Conservation (phyloP, 371 early-diverging fungal species). For the Vairimorpha apis region DNA sequence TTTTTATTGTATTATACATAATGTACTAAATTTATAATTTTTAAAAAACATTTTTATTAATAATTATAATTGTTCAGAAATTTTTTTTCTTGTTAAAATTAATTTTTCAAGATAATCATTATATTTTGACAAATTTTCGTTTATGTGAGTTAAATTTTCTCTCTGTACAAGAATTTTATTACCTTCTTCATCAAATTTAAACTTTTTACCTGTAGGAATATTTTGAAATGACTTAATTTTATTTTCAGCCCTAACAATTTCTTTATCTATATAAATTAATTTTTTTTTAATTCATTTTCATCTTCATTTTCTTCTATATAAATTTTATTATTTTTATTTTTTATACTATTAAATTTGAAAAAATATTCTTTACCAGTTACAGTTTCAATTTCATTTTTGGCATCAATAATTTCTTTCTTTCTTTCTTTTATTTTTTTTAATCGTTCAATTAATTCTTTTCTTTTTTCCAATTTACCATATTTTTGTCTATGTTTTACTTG, state of each 20-base stretch:
- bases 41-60: background rate
- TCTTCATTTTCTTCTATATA: slow-evolving; percentile 3
- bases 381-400: slow-evolving; percentile 37
- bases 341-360: slow-evolving; percentile 47
- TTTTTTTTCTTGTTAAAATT: slow-evolving; percentile 23
- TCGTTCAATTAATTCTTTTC: slow-evolving; percentile 44
- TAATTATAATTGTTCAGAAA: background rate
- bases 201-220: slow-evolving; percentile 7
- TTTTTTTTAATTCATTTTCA: slow-evolving; percentile 34
- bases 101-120: slow-evolving; percentile 18
- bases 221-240: slow-evolving; percentile 16
- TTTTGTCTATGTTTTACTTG: slow-evolving; percentile 33
- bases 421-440: slow-evolving; percentile 39
- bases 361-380: slow-evolving; percentile 54
- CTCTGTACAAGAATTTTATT: background rate
- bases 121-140: slow-evolving; percentile 11
- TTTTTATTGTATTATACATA: no score
- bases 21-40: background rate
- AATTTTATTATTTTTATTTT: slow-evolving; percentile 17
- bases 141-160: background rate
- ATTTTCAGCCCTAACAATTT: slow-evolving; percentile 33
- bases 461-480: slow-evolving; percentile 50
- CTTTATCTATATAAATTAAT: slow-evolving; percentile 33
- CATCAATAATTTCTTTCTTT: slow-evolving; percentile 44
- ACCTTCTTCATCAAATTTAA: slow-evolving; percentile 27